These are phyloP conservation scores for Ophiostoma angusticollis DNA, from an alignment of 2,329 filamentous ascomycete genomes.

Conservation along the genomic window DNA sequence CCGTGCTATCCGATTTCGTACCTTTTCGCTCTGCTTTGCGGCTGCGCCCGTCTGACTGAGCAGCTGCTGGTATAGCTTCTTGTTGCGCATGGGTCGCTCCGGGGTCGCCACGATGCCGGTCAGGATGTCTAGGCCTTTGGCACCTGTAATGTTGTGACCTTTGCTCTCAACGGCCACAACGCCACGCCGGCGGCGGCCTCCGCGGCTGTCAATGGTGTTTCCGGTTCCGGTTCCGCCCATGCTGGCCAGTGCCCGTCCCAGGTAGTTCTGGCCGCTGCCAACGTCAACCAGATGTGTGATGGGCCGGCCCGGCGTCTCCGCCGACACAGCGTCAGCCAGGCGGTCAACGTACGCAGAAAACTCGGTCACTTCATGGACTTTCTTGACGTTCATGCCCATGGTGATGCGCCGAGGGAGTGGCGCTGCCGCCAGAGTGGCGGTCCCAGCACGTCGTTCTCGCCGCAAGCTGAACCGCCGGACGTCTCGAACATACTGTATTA, in stretches of 20 bases:
- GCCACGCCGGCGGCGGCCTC: constrained; percentile 70
- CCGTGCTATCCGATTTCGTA: constrained; percentile 23
- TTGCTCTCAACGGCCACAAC: constrained; percentile 86
- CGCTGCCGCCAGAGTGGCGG: constrained; percentile 22
- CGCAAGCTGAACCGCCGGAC: constrained; percentile 57
- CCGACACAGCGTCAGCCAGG: constrained; percentile 44
- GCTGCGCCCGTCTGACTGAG: constrained; percentile 28
- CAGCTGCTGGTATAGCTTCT: constrained; percentile 57
- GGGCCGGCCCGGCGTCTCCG: constrained; percentile 35
- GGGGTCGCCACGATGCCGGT: constrained; percentile 59
- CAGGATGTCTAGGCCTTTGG: constrained; percentile 70
- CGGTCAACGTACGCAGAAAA: constrained; percentile 74
- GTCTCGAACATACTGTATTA: constrained; percentile 59
- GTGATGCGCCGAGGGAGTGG: constrained; percentile 58
- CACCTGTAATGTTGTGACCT: constrained; percentile 74
- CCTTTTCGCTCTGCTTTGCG: constrained; percentile 29
- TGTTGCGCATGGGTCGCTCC: constrained; percentile 64
- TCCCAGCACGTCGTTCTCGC: constrained; percentile 31
- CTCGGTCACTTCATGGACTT: constrained; percentile 82
- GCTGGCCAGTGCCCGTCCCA: constrained; percentile 72
- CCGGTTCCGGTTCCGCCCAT: not conserved
- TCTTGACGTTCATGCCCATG: constrained; percentile 92
- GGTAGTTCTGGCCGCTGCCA: constrained; percentile 91
- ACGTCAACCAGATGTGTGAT: constrained; percentile 91
- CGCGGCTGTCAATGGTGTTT: no score